Conservation (phyloP, 192 early-diverging fungal genomes). For the Spizellomyces sp. region DNA sequence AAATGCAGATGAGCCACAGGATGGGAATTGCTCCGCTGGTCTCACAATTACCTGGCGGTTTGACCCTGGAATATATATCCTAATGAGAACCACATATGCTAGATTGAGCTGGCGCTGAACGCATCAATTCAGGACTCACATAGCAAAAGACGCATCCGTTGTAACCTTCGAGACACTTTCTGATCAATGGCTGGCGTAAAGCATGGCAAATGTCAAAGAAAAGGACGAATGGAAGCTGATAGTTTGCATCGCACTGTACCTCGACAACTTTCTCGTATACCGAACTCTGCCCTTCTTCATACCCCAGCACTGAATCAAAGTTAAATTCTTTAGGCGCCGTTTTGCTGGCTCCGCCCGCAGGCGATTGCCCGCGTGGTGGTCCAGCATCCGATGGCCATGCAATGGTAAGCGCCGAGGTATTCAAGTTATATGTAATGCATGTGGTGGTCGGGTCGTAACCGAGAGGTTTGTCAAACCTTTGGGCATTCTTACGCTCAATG, state of each 20-base stretch:
- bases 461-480: conserved; percentile 16
- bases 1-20: neutral
- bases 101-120: too few relatives aligned
- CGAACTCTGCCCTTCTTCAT: conserved; percentile 36
- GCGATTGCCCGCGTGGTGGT: neutral
- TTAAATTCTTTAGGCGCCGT: conserved; percentile 34
- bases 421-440: conserved; percentile 17
- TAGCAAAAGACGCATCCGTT: conserved; percentile 50
- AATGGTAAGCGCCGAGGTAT: conserved; percentile 19
- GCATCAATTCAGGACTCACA: conserved; percentile 1
- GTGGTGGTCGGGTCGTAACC: conserved; percentile 23
- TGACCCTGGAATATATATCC: conserved; percentile 34
- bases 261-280: conserved; percentile 41
- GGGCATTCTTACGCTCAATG: conserved; percentile 18
- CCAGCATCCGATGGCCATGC: conserved; percentile 11
- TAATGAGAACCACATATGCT: too few relatives aligned
- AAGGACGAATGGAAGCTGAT: neutral
- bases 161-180: conserved; percentile 43
- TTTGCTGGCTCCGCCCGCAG: conserved; percentile 2
- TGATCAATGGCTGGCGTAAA: conserved; percentile 29
- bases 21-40: neutral
- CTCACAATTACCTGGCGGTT: conserved; percentile 26
- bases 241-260: neutral
- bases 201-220: neutral
- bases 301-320: conserved; percentile 44